Conservation (phyloP, 2,329 filamentous ascomycete species). For the Fusarium hostae region DNA sequence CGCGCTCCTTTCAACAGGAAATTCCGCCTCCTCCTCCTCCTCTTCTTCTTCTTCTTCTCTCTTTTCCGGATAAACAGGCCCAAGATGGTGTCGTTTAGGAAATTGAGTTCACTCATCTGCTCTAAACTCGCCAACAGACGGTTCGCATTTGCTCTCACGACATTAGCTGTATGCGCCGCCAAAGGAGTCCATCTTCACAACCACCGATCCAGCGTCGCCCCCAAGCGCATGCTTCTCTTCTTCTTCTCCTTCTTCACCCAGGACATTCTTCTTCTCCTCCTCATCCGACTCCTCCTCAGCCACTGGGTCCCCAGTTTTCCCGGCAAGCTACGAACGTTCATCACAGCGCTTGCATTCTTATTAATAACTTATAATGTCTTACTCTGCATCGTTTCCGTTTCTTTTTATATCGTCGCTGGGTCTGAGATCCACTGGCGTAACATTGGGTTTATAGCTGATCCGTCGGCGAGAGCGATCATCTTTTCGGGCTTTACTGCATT, state of each 20-base stretch:
- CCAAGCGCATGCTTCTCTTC: constrained; percentile 46
- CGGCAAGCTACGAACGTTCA: constrained; percentile 21
- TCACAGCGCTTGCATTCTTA: constrained; percentile 23
- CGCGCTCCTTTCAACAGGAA: not conserved
- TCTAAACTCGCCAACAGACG: constrained; percentile 46
- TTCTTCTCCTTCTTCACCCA: constrained; percentile 51
- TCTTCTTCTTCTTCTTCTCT: not conserved
- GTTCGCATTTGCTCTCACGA: constrained; percentile 48
- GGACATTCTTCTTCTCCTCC: constrained; percentile 47
- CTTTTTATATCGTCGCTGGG: constrained; percentile 49
- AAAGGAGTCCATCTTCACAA: constrained; percentile 50
- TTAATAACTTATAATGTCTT: constrained; percentile 39
- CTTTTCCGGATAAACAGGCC: not conserved
- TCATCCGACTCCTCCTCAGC: constrained; percentile 48
- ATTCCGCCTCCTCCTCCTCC: not conserved
- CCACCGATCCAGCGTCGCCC: constrained; percentile 47
- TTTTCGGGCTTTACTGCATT: constrained; percentile 49
- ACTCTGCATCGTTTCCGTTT: constrained; percentile 43
- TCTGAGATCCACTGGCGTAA: constrained; percentile 53
- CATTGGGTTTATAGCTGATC: constrained; percentile 48
- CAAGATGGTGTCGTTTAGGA: constrained; percentile 16
- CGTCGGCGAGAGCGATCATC: constrained; percentile 48
- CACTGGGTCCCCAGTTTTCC: constrained; percentile 36
- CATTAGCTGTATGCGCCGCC: constrained; percentile 46
- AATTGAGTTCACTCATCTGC: constrained; percentile 23